phyloP scores from a whole-genome alignment of 768 basidiomycete species.

The Kondoa malvinella region DNA sequence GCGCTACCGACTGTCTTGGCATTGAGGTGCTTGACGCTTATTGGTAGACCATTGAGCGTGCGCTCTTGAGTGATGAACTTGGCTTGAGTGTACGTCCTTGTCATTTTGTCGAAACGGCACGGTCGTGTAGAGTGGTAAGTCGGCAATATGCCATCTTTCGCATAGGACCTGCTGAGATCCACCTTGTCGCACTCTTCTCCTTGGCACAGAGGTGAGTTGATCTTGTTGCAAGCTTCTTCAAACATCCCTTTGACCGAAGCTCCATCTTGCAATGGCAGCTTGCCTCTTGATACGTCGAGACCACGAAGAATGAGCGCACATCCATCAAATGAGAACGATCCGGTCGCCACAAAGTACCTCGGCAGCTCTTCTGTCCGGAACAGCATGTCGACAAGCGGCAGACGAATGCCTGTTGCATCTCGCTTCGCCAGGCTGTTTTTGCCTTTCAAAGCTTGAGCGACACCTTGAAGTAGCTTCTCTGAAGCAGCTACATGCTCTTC shows the following conservation, averaged over 20 bases:
- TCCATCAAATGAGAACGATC: neutral
- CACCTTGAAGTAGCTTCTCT: neutral
- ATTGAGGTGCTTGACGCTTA: neutral
- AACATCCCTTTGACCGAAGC: neutral
- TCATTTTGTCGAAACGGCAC: neutral
- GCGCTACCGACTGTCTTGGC: neutral
- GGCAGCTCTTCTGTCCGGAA: neutral
- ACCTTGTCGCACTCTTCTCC: neutral
- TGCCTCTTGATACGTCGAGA: neutral
- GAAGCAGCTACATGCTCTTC: neutral
- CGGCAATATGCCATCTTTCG: neutral
- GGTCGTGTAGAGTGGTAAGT: neutral
- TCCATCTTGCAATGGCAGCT: neutral
- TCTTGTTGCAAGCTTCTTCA: neutral
- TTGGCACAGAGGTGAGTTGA: neutral
- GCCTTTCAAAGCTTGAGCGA: neutral
- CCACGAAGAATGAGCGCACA: neutral
- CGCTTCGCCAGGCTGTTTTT: neutral
- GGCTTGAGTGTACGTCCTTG: neutral
- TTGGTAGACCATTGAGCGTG: neutral
- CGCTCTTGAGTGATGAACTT: neutral
- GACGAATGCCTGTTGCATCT: neutral
- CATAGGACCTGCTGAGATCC: neutral
- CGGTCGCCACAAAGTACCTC: neutral
- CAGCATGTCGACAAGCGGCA: neutral